Conservation (phyloP, 768 basidiomycete genomes). For the Phlegmacium glaucopus region DNA sequence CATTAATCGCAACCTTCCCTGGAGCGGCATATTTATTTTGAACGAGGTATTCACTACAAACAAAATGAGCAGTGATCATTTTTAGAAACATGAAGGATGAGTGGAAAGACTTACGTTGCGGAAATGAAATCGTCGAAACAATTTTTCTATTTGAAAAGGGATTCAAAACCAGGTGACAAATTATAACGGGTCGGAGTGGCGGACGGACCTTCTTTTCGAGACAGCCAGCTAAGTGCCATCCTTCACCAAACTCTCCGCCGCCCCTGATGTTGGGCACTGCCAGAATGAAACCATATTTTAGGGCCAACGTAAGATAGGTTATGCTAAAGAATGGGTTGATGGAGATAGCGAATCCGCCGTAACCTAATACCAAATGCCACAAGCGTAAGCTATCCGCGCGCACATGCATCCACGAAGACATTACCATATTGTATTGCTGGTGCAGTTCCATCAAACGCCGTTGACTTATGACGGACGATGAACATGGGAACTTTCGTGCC, state of each 20-base stretch:
- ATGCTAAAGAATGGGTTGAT: conserved; percentile 73
- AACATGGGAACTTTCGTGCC: conserved; percentile 86
- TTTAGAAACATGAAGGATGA: not conserved
- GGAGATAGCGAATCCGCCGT: conserved; percentile 78
- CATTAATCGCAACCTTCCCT: conserved; percentile 74
- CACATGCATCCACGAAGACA: no score
- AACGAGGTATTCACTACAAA: conserved; percentile 63
- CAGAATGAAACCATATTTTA: conserved; percentile 64
- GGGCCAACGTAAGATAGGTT: conserved; percentile 67
- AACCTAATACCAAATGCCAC: conserved; percentile 40
- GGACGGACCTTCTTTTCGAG: conserved; percentile 64
- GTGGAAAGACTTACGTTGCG: conserved; percentile 54
- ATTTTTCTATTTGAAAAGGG: conserved; percentile 44
- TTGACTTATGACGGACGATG: conserved; percentile 71
- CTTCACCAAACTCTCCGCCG: conserved; percentile 78
- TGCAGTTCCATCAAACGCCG: conserved; percentile 68
- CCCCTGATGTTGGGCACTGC: conserved; percentile 62
- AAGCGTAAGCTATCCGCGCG: not conserved
- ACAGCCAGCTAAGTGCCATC: conserved; percentile 77
- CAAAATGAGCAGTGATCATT: conserved; percentile 3
- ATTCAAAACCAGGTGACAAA: conserved; percentile 3
- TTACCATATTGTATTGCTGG: conserved; percentile 76
- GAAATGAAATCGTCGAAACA: conserved; percentile 83
- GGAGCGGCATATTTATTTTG: conserved; percentile 64
- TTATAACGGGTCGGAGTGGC: conserved; percentile 3